Conservation (phyloP, 176 grass and related monocot genomes). For the Avena sativa region DNA sequence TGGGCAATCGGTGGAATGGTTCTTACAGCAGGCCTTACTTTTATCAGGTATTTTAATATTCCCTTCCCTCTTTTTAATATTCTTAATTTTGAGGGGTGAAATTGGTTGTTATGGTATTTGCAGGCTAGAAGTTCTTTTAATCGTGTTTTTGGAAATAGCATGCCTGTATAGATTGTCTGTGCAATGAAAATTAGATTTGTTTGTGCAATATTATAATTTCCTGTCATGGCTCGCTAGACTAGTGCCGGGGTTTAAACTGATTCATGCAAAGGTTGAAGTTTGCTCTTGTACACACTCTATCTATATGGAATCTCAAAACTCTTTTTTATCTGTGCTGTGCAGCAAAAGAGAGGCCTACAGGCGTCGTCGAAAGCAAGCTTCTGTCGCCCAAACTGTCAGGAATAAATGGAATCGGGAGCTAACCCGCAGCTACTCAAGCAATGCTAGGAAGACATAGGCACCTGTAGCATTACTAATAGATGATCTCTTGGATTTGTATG, state of each 20-base stretch:
- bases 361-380: conserved; percentile 63
- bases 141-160: neutral
- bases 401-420: conserved; percentile 62
- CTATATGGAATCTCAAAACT: neutral
- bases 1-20: conserved; percentile 99
- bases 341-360: conserved; percentile 84
- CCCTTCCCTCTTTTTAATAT: neutral
- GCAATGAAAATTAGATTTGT: neutral
- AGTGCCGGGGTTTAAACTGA: neutral
- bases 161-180: too few relatives aligned
- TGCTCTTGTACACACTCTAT: too few relatives aligned
- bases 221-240: conserved; percentile 19
- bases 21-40: conserved; percentile 78
- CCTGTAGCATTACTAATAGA: conserved; percentile 36
- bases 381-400: conserved; percentile 52
- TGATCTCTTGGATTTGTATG: conserved; percentile 35
- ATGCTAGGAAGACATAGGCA: conserved; percentile 43
- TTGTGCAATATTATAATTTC: conserved; percentile 20
- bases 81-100: neutral
- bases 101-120: conserved; percentile 6
- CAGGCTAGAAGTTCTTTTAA: neutral
- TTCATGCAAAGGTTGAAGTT: too few relatives aligned
- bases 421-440: conserved; percentile 32
- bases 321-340: conserved; percentile 48
- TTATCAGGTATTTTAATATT: conserved; percentile 63